A percentile compares a stretch with the other conserved stretches of the same genome.
Conservation (phyloP, 139 green algal species). For the Haematococcus sp. region DNA sequence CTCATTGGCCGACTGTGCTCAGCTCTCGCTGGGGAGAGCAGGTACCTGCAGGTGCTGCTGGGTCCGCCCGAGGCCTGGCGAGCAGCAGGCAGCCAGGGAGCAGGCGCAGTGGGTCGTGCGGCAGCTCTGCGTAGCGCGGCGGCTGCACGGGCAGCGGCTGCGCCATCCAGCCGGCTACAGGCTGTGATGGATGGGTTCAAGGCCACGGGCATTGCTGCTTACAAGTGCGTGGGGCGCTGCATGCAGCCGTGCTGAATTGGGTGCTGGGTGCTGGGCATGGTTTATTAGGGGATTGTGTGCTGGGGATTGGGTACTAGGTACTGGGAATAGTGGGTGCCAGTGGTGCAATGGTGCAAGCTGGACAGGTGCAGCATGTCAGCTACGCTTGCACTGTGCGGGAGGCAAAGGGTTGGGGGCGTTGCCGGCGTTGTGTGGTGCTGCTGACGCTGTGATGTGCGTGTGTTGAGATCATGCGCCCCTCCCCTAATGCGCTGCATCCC, state of each 20-base stretch:
- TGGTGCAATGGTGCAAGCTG: too few species aligned
- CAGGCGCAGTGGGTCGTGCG: not conserved
- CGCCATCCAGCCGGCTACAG: slow-evolving; percentile 18
- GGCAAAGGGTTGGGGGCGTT: too few species aligned
- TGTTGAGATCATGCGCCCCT: too few species aligned
- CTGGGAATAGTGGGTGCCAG: too few species aligned
- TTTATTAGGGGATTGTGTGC: too few species aligned
- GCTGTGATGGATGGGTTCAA: slow-evolving; percentile 25
- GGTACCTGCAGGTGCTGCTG: slow-evolving; percentile 25
- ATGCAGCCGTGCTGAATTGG: not conserved
- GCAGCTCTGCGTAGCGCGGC: slow-evolving; percentile 8
- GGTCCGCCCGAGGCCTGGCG: slow-evolving; percentile 23
- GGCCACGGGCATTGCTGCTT: slow-evolving; percentile 14
- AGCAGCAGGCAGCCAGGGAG: not conserved
- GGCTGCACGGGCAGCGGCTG: slow-evolving; percentile 14
- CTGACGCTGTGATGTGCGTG: too few species aligned
- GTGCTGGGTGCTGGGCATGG: too few species aligned
- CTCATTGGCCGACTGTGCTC: slow-evolving; percentile 52
- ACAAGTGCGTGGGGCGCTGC: slow-evolving; percentile 11
- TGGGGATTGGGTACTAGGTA: too few species aligned
- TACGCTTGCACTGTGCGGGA: too few species aligned
- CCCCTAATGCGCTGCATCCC: too few species aligned
- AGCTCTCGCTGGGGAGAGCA: slow-evolving; percentile 24
- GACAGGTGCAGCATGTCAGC: too few species aligned
- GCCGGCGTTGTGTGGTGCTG: too few species aligned